Evolutionary conservation across 78 protist species (phyloP).

Genomic region (Dictyostelium firmibasis): DNA sequence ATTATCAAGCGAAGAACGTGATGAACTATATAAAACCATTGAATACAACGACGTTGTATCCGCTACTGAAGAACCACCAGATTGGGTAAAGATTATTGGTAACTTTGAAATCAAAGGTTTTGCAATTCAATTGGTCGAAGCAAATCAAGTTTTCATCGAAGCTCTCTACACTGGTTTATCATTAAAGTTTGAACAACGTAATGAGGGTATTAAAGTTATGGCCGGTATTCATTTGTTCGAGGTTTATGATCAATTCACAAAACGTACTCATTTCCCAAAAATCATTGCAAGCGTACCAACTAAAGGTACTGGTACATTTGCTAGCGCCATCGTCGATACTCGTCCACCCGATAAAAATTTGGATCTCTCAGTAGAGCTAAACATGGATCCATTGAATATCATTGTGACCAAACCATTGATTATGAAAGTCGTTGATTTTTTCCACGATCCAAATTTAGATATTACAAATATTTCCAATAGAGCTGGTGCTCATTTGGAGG

Average conservation of each 20-base stretch:
- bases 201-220: constrained; percentile 37
- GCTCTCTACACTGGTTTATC: constrained; percentile 31
- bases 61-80: constrained; percentile 66
- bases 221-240: constrained; percentile 57
- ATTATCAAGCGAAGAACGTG: constrained; percentile 52
- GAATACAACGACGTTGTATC: constrained; percentile 53
- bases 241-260: constrained; percentile 62
- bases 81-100: constrained; percentile 56
- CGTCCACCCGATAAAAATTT: constrained; percentile 34
- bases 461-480: constrained; percentile 60
- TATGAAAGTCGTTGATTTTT: constrained; percentile 30
- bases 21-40: constrained; percentile 58
- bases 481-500: constrained; percentile 54
- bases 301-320: not conserved
- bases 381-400: constrained; percentile 66
- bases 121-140: constrained; percentile 43
- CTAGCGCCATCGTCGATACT: constrained; percentile 44
- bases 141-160: constrained; percentile 35
- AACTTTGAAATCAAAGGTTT: constrained; percentile 44
- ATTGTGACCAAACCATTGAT: constrained; percentile 57
- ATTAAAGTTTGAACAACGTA: constrained; percentile 43
- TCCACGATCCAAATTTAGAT: constrained; percentile 45
- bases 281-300: constrained; percentile 17
- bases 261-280: constrained; percentile 40
- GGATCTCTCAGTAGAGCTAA: constrained; percentile 42